Conservation (phyloP, 2,329 filamentous ascomycete species). For the Pyricularia sp. region DNA sequence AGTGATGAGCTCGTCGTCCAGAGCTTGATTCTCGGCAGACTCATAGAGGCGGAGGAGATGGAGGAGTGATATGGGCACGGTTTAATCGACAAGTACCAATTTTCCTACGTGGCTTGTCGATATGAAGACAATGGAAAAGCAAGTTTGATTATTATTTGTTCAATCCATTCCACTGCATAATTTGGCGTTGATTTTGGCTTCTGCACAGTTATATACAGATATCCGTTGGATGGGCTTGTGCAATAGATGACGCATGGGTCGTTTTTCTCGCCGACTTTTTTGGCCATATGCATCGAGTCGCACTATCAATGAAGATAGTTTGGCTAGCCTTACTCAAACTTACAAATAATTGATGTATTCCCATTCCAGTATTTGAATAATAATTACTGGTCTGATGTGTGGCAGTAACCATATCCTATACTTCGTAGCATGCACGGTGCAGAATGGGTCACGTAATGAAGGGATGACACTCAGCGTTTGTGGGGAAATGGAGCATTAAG, state of each 20-base stretch:
- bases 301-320: neutral
- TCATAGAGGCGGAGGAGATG: constrained; percentile 56
- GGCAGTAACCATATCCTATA: too few species aligned
- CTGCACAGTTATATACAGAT: neutral
- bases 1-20: constrained; percentile 85
- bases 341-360: too few species aligned
- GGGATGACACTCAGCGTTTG: too few species aligned
- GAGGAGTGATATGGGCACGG: constrained; percentile 7
- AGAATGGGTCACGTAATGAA: too few species aligned
- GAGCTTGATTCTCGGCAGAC: constrained; percentile 76
- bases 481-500: too few species aligned
- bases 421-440: too few species aligned
- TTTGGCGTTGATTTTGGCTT: neutral
- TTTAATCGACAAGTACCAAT: neutral
- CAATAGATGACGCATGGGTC: neutral
- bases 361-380: too few species aligned
- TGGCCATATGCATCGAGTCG: neutral
- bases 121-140: neutral
- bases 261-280: neutral
- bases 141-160: neutral
- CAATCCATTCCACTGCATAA: neutral
- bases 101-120: neutral
- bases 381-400: too few species aligned
- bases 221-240: neutral
- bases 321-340: neutral